These are phyloP conservation scores for Medicago arabica DNA, from an alignment of 306 rosid genomes.

Conservation along the genomic window DNA sequence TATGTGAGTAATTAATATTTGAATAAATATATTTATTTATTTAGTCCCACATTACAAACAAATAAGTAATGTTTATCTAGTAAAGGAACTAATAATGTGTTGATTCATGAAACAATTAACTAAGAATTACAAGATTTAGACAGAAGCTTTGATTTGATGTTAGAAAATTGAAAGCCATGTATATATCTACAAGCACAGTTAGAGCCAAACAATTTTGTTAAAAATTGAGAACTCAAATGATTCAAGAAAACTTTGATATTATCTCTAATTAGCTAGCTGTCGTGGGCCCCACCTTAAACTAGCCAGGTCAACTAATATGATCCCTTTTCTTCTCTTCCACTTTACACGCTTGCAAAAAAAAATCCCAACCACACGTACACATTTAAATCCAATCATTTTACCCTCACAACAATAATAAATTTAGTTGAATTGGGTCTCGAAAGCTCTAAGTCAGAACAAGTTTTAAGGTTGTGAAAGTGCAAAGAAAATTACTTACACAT, in stretches of 20 bases:
- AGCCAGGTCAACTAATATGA: constrained; percentile 45
- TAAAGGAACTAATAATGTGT: background rate
- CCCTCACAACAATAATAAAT: no score
- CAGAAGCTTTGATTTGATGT: constrained; percentile 34
- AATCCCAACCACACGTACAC: constrained; percentile 40
- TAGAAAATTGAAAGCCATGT: background rate
- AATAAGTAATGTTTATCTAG: constrained; percentile 37
- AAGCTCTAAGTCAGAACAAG: background rate
- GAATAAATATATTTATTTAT: background rate
- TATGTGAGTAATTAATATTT: no score
- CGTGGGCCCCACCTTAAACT: constrained; percentile 39
- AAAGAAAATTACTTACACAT: no score
- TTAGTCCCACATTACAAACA: constrained; percentile 1
- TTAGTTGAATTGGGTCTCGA: background rate
- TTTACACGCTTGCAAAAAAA: background rate
- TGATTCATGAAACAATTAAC: constrained; percentile 15
- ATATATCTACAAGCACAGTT: constrained; percentile 11
- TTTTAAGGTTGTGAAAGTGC: background rate
- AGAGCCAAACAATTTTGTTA: constrained; percentile 30
- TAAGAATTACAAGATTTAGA: constrained; percentile 25
- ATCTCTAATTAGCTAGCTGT: constrained; percentile 47
- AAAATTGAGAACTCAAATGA: constrained; percentile 26
- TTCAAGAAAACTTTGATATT: constrained; percentile 35
- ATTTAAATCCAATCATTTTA: background rate
- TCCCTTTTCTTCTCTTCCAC: background rate